Evolutionary conservation across 2,329 filamentous ascomycete genomes (phyloP), one percentile per base, ranked within the genome.

Genomic region (Aspergillus terreus): DNA sequence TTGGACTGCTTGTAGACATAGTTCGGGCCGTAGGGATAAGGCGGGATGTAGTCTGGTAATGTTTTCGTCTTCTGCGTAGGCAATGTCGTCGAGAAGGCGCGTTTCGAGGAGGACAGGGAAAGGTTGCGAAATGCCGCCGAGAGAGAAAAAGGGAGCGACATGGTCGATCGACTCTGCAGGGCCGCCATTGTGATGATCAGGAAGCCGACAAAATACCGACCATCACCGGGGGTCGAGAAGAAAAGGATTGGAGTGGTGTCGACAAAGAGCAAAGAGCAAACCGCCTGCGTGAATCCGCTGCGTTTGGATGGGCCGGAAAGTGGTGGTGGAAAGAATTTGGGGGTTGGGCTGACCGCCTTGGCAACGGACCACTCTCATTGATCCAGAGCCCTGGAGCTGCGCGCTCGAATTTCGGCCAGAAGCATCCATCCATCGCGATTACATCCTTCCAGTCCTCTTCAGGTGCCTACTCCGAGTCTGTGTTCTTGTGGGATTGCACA

Each of bases 21-120:
- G 46, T 70, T 70, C 15, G 72, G 69, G 44, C 72, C 72, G 58
- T 76, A 76, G 10, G 76, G 76, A 53, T 78, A 78, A 33, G 73
- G 66, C 42, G 76, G 75, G 53, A 75, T 71, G 35, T 66, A 59
- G 9, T 65, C 63, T 30, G 71, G 70, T 45, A 74, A 60, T 49
- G 55, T 55, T 45, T 64, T 63, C 33, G 58, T 63, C 46, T 67
- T 68, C 54, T 67, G 67, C 23, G 62, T 50, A 45, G 63, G 58
- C 45, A 58, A 50, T 45, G 70, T 70, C 43, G 70, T 70, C 35
- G 71, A 71, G 58, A 74, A 73, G 43, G 60, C 57, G 47, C 71
- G 69, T 53, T 63, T 71, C 14, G 70, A 58, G 49, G 65, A 60
- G 21, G 63, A 63, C 54, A 74, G 52, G 15, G 71, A 70, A 50